Evolutionary conservation across 345 rosid species (phyloP).

Genomic region (Isatis tinctoria): DNA sequence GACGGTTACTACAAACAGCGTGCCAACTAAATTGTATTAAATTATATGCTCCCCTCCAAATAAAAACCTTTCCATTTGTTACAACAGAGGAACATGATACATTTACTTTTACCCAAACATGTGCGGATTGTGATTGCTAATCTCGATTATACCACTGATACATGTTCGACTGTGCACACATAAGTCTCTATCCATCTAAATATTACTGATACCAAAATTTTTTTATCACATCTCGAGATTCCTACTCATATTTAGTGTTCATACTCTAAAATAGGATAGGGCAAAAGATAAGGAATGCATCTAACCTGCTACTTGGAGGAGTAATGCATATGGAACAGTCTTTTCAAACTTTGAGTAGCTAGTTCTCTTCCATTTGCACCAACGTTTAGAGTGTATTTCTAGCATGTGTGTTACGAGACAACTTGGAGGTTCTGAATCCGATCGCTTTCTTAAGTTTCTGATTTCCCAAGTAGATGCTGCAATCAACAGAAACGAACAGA

Average conservation of each 20-base stretch:
- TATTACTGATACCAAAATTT: neutral
- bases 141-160: neutral
- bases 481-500: constrained; percentile 25
- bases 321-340: constrained; percentile 68
- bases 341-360: constrained; percentile 78
- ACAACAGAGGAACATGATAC: neutral
- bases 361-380: constrained; percentile 78
- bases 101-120: neutral
- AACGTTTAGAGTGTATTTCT: constrained; percentile 69
- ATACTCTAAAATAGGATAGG: neutral
- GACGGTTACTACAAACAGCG: neutral
- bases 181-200: neutral
- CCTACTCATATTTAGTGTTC: constrained; percentile 5
- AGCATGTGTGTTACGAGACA: constrained; percentile 83
- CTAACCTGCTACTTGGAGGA: constrained; percentile 86
- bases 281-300: neutral
- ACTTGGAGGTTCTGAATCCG: constrained; percentile 53
- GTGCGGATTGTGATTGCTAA: neutral
- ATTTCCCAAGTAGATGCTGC: constrained; percentile 98
- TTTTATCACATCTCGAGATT: neutral
- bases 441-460: constrained; percentile 50
- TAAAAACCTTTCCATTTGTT: neutral
- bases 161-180: neutral
- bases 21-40: neutral
- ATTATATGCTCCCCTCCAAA: neutral